A percentile compares a stretch with the other conserved stretches of the same genome.
Conservation (phyloP, 2,329 filamentous ascomycete genomes). For the Cryphonectria nitschkei region DNA sequence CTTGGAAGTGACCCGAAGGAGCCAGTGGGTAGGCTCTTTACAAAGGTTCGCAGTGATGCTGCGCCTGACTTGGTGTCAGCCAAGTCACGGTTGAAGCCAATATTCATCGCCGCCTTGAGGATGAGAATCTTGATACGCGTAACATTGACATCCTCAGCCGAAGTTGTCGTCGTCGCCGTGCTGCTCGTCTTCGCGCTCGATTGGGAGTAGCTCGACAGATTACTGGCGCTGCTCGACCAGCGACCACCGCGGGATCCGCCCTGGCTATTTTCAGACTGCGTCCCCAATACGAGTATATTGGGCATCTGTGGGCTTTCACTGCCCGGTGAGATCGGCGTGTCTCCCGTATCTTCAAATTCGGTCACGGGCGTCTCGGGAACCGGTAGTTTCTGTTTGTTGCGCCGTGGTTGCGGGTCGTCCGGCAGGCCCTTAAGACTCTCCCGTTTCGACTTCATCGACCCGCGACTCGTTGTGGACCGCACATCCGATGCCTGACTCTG, state of each 20-base stretch:
- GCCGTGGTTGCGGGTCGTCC: constrained; percentile 47
- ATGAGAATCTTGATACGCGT: constrained; percentile 78
- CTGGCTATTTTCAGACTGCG: constrained; percentile 57
- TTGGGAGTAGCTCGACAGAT: constrained; percentile 79
- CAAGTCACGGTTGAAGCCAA: constrained; percentile 71
- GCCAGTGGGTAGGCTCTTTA: constrained; percentile 73
- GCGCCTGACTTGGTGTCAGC: constrained; percentile 44
- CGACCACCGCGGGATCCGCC: constrained; percentile 57
- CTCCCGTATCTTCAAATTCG: constrained; percentile 93
- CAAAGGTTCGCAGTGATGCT: constrained; percentile 70
- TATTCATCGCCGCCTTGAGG: constrained; percentile 82
- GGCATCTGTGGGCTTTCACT: constrained; percentile 75
- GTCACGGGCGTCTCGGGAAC: constrained; percentile 91
- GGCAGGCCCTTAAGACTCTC: constrained; percentile 55
- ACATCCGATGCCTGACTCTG: constrained; percentile 46
- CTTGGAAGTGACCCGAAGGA: constrained; percentile 76
- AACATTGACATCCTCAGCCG: constrained; percentile 75
- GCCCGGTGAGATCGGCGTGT: constrained; percentile 81
- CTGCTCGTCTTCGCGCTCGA: constrained; percentile 67
- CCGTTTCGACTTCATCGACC: constrained; percentile 54
- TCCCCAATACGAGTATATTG: constrained; percentile 86
- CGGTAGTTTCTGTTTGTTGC: constrained; percentile 47
- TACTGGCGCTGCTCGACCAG: constrained; percentile 83
- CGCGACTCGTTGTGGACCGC: constrained; percentile 48
- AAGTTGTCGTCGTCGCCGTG: constrained; percentile 71